phyloP scores from a whole-genome alignment of 148 eudicot genomes.

The Talinum fruticosum region DNA sequence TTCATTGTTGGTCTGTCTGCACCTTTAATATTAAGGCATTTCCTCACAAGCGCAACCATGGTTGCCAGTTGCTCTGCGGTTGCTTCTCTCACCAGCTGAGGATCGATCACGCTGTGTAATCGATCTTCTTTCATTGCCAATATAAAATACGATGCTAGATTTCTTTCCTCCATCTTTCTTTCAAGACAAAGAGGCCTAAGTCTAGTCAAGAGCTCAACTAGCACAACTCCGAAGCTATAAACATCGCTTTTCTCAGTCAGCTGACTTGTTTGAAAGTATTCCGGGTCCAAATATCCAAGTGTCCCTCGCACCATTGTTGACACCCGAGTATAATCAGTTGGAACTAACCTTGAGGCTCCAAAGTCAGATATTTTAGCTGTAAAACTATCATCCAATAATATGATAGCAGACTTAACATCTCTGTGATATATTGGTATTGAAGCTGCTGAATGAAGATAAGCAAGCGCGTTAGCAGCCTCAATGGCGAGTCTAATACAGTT shows the following conservation, averaged over 20 bases:
- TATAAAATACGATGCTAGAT: constrained; percentile 11
- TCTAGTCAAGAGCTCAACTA: constrained; percentile 20
- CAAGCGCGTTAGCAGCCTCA: constrained; percentile 23
- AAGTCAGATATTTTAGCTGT: constrained; percentile 21
- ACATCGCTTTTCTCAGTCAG: constrained; percentile 28
- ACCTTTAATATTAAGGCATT: constrained; percentile 16
- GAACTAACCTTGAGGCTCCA: constrained; percentile 26
- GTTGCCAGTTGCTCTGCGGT: constrained; percentile 8
- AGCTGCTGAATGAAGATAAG: constrained; percentile 24
- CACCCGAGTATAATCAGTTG: constrained; percentile 10
- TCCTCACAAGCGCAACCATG: constrained; percentile 9
- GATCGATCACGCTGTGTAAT: constrained; percentile 14
- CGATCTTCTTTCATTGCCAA: constrained; percentile 8
- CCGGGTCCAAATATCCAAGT: constrained; percentile 19
- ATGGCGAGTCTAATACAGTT: constrained; percentile 21
- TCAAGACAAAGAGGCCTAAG: not conserved
- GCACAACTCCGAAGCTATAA: constrained; percentile 27
- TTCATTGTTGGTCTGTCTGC: constrained; percentile 28
- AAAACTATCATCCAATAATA: constrained; percentile 6
- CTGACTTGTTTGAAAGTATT: constrained; percentile 6
- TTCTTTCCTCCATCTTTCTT: not conserved
- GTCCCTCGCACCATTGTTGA: constrained; percentile 24
- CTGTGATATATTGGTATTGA: constrained; percentile 21
- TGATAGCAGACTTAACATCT: constrained; percentile 18
- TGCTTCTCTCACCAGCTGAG: constrained; percentile 22